Evolutionary conservation across 108 stramenopile genomes (phyloP).

Genomic region (Chaetoceros tenuissimus): DNA sequence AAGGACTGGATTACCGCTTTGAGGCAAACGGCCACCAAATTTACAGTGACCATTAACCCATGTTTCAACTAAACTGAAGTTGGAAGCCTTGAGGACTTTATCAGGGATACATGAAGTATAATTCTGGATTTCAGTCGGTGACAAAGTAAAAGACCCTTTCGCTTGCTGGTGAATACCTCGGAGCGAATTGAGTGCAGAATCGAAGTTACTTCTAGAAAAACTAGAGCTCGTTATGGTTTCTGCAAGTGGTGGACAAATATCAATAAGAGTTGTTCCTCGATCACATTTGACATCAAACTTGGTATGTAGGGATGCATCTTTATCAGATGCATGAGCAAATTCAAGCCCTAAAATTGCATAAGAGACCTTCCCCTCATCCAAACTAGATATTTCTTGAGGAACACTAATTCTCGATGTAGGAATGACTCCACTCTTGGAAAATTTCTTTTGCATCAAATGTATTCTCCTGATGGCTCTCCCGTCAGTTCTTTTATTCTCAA

Average conservation of each 20-base stretch:
- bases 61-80: slow-evolving; percentile 40
- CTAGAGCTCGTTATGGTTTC: slow-evolving; percentile 36
- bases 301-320: slow-evolving; percentile 56
- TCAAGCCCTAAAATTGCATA: slow-evolving; percentile 42
- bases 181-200: slow-evolving; percentile 29
- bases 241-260: slow-evolving; percentile 64
- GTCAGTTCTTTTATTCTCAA: slow-evolving; percentile 61
- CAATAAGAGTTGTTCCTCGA: slow-evolving; percentile 52
- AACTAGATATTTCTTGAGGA: slow-evolving; percentile 61
- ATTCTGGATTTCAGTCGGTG: slow-evolving; percentile 13
- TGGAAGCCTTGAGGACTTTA: slow-evolving; percentile 21
- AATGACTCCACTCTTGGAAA: not conserved
- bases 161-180: slow-evolving; percentile 64
- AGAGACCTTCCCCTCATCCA: slow-evolving; percentile 36
- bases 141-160: slow-evolving; percentile 13
- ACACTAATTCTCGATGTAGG: slow-evolving; percentile 19
- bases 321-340: slow-evolving; percentile 53
- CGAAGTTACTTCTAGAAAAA: slow-evolving; percentile 40
- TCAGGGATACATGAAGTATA: slow-evolving; percentile 9
- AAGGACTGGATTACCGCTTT: slow-evolving; percentile 45
- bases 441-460: slow-evolving; percentile 39
- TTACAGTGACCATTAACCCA: slow-evolving; percentile 19
- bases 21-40: slow-evolving; percentile 44
- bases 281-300: slow-evolving; percentile 64
- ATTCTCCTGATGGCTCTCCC: slow-evolving; percentile 45